These are phyloP conservation scores for Fomitopsis schrenkii DNA, from an alignment of 1,284 basidiomycete genomes.

Conservation along the genomic window DNA sequence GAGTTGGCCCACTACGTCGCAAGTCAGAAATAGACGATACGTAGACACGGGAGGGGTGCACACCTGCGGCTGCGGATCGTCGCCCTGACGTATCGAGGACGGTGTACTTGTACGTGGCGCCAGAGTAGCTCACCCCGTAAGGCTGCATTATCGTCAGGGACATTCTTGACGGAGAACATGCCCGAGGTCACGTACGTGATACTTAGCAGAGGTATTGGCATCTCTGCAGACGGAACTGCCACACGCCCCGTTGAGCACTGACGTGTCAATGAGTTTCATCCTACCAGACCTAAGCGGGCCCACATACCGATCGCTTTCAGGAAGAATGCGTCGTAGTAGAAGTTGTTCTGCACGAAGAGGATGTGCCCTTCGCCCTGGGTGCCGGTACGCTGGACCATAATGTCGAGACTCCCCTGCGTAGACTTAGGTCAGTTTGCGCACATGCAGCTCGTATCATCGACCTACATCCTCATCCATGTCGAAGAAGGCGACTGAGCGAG, in stretches of 20 bases:
- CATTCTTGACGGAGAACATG: too few species aligned
- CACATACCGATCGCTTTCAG: slow-evolving; percentile 85
- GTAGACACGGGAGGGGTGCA: background rate
- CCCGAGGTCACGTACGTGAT: slow-evolving; percentile 55
- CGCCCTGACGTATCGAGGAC: slow-evolving; percentile 91
- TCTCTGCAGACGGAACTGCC: slow-evolving; percentile 72
- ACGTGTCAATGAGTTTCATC: background rate
- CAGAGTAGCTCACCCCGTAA: slow-evolving; percentile 91
- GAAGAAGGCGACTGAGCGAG: slow-evolving; percentile 75
- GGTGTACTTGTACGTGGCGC: slow-evolving; percentile 97
- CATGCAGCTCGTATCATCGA: background rate
- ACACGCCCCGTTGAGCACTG: slow-evolving; percentile 93
- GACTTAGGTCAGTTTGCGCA: slow-evolving; percentile 10
- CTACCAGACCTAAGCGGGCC: background rate
- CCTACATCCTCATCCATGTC: slow-evolving; percentile 96
- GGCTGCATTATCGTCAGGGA: slow-evolving; percentile 47
- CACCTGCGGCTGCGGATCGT: slow-evolving; percentile 87
- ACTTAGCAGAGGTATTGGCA: slow-evolving; percentile 55
- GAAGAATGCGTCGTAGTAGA: slow-evolving; percentile 99
- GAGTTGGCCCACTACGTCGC: slow-evolving; percentile 75
- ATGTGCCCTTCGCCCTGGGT: slow-evolving; percentile 59
- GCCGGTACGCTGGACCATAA: slow-evolving; percentile 85
- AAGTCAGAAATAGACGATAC: background rate
- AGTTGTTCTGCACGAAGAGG: slow-evolving; percentile 94
- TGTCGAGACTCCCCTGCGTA: slow-evolving; percentile 84